Percentiles rank a stretch among this genome's conserved stretches.
phyloP scores from a whole-genome alignment of 2,329 filamentous ascomycete genomes.

The Beauveria sp. region DNA sequence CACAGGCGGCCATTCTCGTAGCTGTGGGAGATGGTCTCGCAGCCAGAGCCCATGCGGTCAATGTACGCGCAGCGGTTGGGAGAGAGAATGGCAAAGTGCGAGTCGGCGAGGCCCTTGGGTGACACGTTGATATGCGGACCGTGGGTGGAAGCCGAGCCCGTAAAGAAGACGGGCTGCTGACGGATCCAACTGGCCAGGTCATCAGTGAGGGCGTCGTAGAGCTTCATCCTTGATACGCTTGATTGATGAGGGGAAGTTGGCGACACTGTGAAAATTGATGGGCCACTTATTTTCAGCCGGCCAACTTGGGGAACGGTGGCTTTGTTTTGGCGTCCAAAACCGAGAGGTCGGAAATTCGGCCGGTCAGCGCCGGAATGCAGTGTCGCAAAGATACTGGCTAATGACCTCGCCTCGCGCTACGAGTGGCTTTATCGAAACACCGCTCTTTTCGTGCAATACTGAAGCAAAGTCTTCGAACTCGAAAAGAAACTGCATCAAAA shows the following conservation, averaged over 20 bases:
- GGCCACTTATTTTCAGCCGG: neutral
- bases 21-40: conserved; percentile 67
- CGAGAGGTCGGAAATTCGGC: neutral
- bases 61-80: conserved; percentile 59
- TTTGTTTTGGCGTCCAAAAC: neutral
- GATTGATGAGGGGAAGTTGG: neutral
- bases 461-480: neutral
- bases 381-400: neutral
- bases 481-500: neutral
- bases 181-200: conserved; percentile 57
- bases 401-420: neutral
- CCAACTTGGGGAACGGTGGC: neutral
- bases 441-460: fast-evolving
- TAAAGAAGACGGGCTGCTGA: conserved; percentile 66
- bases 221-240: conserved; percentile 43
- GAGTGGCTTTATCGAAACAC: too few species aligned
- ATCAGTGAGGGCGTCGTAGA: conserved; percentile 45
- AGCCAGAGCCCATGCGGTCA: conserved; percentile 67
- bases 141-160: conserved; percentile 63
- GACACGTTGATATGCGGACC: conserved; percentile 68
- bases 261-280: neutral
- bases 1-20: conserved; percentile 72
- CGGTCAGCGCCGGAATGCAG: neutral
- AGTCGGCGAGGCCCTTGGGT: conserved; percentile 59
- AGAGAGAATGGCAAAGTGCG: conserved; percentile 54